These are phyloP conservation scores for Trichoderma gamsii DNA, from an alignment of 495 filamentous ascomycete genomes.

Conservation along the genomic window DNA sequence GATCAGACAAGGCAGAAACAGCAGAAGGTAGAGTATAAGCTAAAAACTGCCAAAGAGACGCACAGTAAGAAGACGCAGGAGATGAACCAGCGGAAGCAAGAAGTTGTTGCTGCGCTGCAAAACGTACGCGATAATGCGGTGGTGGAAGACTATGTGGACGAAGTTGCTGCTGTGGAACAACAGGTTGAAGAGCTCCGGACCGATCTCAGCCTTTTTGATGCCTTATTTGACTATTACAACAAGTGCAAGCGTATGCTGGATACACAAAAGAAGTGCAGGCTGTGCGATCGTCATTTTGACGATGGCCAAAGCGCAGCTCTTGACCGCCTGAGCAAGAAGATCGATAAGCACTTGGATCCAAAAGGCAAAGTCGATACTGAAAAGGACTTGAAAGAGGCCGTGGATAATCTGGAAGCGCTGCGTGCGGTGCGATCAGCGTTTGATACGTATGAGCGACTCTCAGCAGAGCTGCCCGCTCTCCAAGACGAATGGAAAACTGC, in stretches of 20 bases:
- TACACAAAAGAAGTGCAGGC: constrained; percentile 58
- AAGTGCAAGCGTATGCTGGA: constrained; percentile 54
- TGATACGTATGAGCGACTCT: constrained; percentile 66
- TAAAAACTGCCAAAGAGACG: constrained; percentile 56
- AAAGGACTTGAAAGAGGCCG: constrained; percentile 44
- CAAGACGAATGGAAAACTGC: constrained; percentile 53
- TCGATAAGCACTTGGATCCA: constrained; percentile 54
- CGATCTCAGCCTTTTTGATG: constrained; percentile 56
- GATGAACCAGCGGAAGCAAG: constrained; percentile 49
- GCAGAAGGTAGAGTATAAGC: constrained; percentile 69
- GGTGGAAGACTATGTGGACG: constrained; percentile 36
- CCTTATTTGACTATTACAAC: constrained; percentile 57
- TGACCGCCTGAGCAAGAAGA: constrained; percentile 46
- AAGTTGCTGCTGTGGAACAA: constrained; percentile 46
- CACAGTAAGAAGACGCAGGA: constrained; percentile 60
- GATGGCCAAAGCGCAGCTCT: constrained; percentile 29
- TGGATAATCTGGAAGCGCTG: constrained; percentile 51
- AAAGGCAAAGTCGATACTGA: constrained; percentile 47
- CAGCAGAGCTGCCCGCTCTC: constrained; percentile 63
- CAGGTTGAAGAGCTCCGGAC: constrained; percentile 55
- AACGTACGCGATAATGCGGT: constrained; percentile 26
- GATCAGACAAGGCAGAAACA: constrained; percentile 66
- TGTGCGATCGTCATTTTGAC: constrained; percentile 62
- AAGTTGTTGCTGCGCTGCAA: constrained; percentile 38
- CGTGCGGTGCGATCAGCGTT: constrained; percentile 58